Conservation (phyloP, 805 yeast genomes). For the Metschnikowia lunata region DNA sequence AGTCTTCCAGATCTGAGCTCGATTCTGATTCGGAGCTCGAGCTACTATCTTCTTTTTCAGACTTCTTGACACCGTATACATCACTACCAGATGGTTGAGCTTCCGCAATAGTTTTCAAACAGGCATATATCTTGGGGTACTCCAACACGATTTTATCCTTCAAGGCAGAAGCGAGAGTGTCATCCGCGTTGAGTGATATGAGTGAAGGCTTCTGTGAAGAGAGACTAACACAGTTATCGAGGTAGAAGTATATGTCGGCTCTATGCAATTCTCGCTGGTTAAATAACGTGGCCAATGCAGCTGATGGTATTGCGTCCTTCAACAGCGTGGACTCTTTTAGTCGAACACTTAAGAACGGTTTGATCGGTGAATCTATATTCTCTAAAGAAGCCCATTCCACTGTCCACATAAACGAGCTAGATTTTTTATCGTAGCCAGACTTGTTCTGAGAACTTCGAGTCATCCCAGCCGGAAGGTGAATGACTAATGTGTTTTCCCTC, state of each 20-base stretch:
- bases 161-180: slow-evolving; percentile 46
- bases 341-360: slow-evolving; percentile 41
- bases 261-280: slow-evolving; percentile 17
- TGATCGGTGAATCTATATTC: slow-evolving; percentile 21
- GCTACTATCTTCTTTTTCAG: slow-evolving; percentile 14
- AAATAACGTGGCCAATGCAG: slow-evolving; percentile 22
- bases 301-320: slow-evolving; percentile 39
- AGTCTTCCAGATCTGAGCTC: slow-evolving; percentile 6
- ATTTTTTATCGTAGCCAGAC: slow-evolving; percentile 63
- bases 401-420: slow-evolving; percentile 69
- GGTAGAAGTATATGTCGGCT: slow-evolving; percentile 27
- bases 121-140: slow-evolving; percentile 64
- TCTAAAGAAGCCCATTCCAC: slow-evolving; percentile 61
- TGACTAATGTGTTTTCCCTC: slow-evolving; percentile 64
- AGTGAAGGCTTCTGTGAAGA: slow-evolving; percentile 20
- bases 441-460: slow-evolving; percentile 58
- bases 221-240: slow-evolving; percentile 28
- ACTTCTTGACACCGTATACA: slow-evolving; percentile 11
- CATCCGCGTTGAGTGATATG: slow-evolving; percentile 31
- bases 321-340: slow-evolving; percentile 35
- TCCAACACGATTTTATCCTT: slow-evolving; percentile 62
- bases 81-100: slow-evolving; percentile 1
- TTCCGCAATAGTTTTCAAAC: slow-evolving; percentile 11
- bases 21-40: slow-evolving; percentile 5
- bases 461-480: slow-evolving; percentile 70